These are phyloP conservation scores for Zygnema circumcarinatum DNA, from an alignment of 139 green algal genomes.

Conservation along the genomic window DNA sequence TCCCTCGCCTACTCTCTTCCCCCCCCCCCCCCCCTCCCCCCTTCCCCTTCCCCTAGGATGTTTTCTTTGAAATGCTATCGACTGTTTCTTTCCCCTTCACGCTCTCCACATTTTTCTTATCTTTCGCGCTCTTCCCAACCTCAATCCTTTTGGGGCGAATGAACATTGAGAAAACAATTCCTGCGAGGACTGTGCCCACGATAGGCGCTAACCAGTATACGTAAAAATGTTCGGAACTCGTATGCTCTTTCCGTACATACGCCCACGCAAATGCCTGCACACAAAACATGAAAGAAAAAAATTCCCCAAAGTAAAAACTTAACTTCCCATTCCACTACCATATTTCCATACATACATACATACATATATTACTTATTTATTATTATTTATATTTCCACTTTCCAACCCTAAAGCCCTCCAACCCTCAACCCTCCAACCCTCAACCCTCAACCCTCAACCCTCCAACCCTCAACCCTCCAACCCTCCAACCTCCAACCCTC, in stretches of 20 bases:
- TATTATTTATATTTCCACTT: too few species aligned
- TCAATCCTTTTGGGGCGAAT: constrained; percentile 28
- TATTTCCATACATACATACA: neutral
- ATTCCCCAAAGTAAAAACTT: too few species aligned
- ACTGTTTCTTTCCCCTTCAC: neutral
- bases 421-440: too few species aligned
- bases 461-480: too few species aligned
- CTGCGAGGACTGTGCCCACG: constrained; percentile 1
- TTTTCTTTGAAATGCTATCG: neutral
- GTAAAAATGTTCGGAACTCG: constrained; percentile 26
- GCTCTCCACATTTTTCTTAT: constrained; percentile 10
- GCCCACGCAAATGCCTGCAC: constrained; percentile 37
- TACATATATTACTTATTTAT: neutral
- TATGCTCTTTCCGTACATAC: constrained; percentile 20
- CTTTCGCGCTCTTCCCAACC: neutral
- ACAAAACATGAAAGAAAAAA: neutral
- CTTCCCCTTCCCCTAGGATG: neutral
- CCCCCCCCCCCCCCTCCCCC: neutral
- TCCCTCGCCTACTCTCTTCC: neutral
- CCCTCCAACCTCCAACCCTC: too few species aligned
- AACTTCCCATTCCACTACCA: too few species aligned
- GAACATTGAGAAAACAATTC: neutral
- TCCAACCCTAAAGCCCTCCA: too few species aligned
- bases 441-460: too few species aligned
- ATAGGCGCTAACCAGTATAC: constrained; percentile 12